phyloP scores from a whole-genome alignment of 768 basidiomycete species.

The Leccinum olivaceopallidum region DNA sequence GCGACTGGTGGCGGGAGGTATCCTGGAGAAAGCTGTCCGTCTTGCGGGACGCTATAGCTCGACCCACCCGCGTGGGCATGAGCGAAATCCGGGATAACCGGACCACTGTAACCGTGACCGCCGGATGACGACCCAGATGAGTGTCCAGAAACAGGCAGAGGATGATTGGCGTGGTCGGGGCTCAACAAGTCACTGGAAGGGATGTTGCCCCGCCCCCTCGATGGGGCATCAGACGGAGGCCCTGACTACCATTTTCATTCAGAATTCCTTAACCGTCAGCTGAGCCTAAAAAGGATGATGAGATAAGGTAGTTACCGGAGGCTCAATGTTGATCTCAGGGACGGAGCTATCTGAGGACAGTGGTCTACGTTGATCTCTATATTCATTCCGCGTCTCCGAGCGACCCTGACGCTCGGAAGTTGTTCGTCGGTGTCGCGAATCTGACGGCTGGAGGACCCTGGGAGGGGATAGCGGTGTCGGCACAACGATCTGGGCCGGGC shows the following conservation, averaged over 20 bases:
- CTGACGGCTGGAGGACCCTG: constrained; percentile 12
- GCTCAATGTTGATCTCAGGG: constrained; percentile 34
- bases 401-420: constrained; percentile 30
- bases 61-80: constrained; percentile 14
- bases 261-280: constrained; percentile 15
- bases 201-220: constrained; percentile 21
- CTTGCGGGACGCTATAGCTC: constrained; percentile 10
- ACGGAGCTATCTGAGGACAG: constrained; percentile 36
- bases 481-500: constrained; percentile 22
- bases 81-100: constrained; percentile 16
- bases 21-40: constrained; percentile 15
- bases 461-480: constrained; percentile 32
- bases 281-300: constrained; percentile 8
- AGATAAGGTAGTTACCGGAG: constrained; percentile 27
- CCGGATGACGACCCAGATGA: neutral
- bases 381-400: constrained; percentile 16
- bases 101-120: constrained; percentile 15
- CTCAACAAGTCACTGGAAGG: constrained; percentile 25
- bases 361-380: constrained; percentile 23
- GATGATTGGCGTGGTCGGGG: constrained; percentile 32
- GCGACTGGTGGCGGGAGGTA: constrained; percentile 11
- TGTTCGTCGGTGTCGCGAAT: constrained; percentile 20
- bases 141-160: constrained; percentile 28
- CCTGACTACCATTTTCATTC: constrained; percentile 26
- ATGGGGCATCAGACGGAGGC: constrained; percentile 35